These are phyloP conservation scores for Clavariopsis aquatica DNA, from an alignment of 495 filamentous ascomycete species.

Conservation along the genomic window DNA sequence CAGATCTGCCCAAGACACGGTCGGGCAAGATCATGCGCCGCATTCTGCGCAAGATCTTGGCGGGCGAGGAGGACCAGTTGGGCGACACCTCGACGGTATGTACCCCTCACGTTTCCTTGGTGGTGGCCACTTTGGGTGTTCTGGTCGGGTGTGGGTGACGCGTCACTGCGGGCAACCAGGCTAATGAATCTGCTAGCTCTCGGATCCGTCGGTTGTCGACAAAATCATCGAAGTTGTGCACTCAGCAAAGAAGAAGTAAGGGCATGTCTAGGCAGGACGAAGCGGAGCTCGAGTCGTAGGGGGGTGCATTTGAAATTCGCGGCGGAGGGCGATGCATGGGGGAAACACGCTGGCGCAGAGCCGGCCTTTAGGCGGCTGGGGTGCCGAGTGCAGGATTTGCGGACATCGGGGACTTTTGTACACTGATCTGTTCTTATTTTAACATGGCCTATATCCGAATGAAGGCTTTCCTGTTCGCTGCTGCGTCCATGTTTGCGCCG, in stretches of 20 bases:
- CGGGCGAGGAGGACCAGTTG: constrained; percentile 93
- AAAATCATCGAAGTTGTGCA: constrained; percentile 85
- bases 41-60: constrained; percentile 94
- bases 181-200: constrained; percentile 61
- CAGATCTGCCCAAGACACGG: constrained; percentile 93
- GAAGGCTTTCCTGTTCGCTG: neutral
- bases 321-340: neutral
- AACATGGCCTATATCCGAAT: constrained; percentile 16
- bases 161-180: constrained; percentile 13
- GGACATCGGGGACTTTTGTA: constrained; percentile 6
- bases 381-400: neutral
- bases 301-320: constrained; percentile 4
- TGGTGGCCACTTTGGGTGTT: constrained; percentile 5
- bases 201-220: constrained; percentile 84
- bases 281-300: neutral
- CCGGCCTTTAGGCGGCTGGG: neutral
- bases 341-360: neutral
- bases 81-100: constrained; percentile 90
- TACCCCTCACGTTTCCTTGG: constrained; percentile 9
- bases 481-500: too few relatives aligned
- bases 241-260: constrained; percentile 56
- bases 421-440: constrained; percentile 7
- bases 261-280: neutral
- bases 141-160: constrained; percentile 14
- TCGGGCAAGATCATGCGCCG: constrained; percentile 99